Base-by-base conservation (phyloP, 371 early-diverging fungal genomes). In the Rhizopus stolonifer region DNA sequence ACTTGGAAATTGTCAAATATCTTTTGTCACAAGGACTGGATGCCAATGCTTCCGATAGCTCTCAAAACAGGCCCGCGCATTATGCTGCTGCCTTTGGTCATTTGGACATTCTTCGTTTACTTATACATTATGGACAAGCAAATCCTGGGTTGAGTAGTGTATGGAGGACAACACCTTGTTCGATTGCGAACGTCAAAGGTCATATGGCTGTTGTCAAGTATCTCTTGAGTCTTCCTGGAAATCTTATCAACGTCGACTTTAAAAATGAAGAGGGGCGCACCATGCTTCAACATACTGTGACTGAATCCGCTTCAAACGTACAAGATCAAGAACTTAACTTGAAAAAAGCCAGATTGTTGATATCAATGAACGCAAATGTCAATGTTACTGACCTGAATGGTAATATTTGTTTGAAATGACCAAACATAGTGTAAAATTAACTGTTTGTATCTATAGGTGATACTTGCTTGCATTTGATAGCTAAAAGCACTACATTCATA, bases 41-140 rank as follows among this genome's bases (percentile, higher is more conserved):
- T 60, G 64, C 78, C 8, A 49, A 75, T 46, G 67, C 68, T 3
- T 17, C 47, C 10, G 86, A 85, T 57, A 74, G 78, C 4, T 79
- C 79, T 1, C 53, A 58, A 10, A 85, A 85, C 42, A 54, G 63
- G 0, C 70, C 83, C 9, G 39, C 72, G 24, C 85, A 85, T 54
- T 82, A 81, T 61, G 83, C 83, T 24, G 72, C 80, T 45, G 82
- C 72, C 14, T 82, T 74, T 61, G 86, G 86, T 9, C 69, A 77
- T 61, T 22, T 69, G 2, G 48, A 55, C 0, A 46, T 80, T 15
- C 52, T 79, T 5, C 53, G 77, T 32, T 63, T 81, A 4, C 65
- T 85, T 18, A 55, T 78, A 17, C 59, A 56, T 1, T 68, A 67
- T 32, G 83, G 77, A 15, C 60, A 52, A 13, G 79, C 81, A 18